Base-by-base conservation (phyloP, 805 yeast genomes). In the Starmerella bombicola region DNA sequence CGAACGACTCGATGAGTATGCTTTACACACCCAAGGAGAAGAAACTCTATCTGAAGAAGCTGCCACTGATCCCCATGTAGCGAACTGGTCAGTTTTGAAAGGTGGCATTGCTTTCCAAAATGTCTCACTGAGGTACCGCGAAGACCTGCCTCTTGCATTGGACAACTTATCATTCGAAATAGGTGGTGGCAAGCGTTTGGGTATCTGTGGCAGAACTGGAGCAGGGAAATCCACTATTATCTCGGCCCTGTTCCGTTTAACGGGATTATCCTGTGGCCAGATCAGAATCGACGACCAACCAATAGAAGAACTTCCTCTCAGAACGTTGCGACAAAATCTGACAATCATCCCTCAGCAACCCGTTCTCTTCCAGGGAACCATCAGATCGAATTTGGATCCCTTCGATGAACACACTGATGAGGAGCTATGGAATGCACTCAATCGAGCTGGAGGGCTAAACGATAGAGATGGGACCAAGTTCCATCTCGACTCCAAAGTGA, bases 321-420 rank as follows among this genome's bases (percentile, higher is more conserved):
- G 62, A 42, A 76, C 76, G 45, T 66, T 83, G 54, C 66, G 94
- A 50, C 70, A 79, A n/a, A 70, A 70, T 43, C 65, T 82, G 29
- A 71, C 85, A 1, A 81, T 82, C 47, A 83, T 82, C 55, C 94
- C 94, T 4, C 94, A 83, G 59, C 93, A 82, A 52, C 93, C 94
- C 1, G 84, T 80, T 0, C 62, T 82, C 41, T 82, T 83, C 65
- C 74, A 76, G 48, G 93, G 93, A 19, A 70, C 84, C 0, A 71
- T 82, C 36, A 64, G 93, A 54, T 68, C 71, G 42, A 82, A 82
- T 53, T 61, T 82, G 56, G 93, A 82, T 59, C 93, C 93, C 15
- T 81, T 82, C 56, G 65, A 65, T 12, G 59, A 65, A 37, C 57
- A 65, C 35, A 49, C 66, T 15, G 93, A 83, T 55, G 68, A 61